Evolutionary conservation across 228 moss, liverwort and hornwort genomes (phyloP).

Genomic region (Sphagnum magellanicum): DNA sequence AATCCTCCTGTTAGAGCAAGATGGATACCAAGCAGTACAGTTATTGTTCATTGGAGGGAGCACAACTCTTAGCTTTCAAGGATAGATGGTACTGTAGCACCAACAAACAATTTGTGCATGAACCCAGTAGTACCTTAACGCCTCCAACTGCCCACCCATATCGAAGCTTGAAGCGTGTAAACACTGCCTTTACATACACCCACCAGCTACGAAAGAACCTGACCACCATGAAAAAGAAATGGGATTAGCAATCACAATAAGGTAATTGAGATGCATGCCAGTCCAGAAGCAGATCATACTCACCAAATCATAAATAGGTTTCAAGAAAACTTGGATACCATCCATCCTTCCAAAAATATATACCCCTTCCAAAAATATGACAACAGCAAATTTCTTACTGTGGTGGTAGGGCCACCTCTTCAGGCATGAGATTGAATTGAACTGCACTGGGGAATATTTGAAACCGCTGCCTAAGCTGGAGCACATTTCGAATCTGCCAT

Average conservation of each 20-base stretch:
- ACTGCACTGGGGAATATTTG: conserved; percentile 81
- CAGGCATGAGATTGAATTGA: conserved; percentile 80
- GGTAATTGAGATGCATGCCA: no score
- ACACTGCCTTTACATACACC: conserved; percentile 62
- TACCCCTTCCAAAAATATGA: no score
- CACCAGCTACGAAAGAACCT: conserved; percentile 49
- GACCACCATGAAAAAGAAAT: conserved; percentile 15
- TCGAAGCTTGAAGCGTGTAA: conserved; percentile 59
- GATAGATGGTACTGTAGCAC: no score
- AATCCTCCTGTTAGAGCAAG: conserved; percentile 34
- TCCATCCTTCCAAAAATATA: background rate
- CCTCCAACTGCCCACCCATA: conserved; percentile 47
- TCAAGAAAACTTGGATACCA: background rate
- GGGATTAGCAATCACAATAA: background rate
- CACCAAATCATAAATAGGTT: no score
- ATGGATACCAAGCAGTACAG: background rate
- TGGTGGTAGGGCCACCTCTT: conserved; percentile 33
- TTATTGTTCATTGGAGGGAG: no score
- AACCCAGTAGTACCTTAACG: conserved; percentile 8
- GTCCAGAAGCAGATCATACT: no score
- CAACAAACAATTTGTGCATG: no score
- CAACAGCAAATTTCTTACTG: conserved; percentile 25
- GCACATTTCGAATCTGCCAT: conserved; percentile 66
- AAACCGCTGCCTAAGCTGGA: conserved; percentile 74
- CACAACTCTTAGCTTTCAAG: no score